A percentile compares a stretch with the other conserved stretches of the same genome.
phyloP scores from a whole-genome alignment of 495 filamentous ascomycete species.

The Tuber borchii region DNA sequence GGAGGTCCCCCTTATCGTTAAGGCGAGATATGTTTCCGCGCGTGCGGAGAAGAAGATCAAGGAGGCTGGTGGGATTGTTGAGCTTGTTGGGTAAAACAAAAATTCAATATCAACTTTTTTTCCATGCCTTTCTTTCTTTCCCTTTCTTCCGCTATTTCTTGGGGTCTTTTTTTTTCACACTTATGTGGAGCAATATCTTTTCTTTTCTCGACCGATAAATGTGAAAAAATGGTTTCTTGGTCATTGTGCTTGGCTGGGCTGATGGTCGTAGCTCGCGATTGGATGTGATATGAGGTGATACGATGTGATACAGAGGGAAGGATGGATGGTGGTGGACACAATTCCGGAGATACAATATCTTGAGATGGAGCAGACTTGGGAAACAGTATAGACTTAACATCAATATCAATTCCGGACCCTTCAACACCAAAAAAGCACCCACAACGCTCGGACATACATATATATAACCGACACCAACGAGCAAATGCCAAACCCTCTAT shows the following conservation, averaged over 20 bases:
- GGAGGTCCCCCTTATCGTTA: slow-evolving; percentile 76
- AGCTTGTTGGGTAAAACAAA: slow-evolving; percentile 71
- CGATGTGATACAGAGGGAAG: neutral
- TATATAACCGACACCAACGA: neutral
- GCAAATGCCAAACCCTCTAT: neutral
- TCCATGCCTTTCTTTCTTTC: slow-evolving; percentile 6
- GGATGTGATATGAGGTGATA: neutral
- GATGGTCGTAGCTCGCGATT: neutral
- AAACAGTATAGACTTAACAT: neutral
- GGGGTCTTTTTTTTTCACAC: neutral
- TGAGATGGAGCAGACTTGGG: neutral
- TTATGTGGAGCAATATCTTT: neutral
- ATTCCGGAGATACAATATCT: neutral
- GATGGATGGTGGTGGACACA: neutral
- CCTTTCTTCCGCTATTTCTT: neutral
- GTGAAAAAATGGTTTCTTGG: neutral
- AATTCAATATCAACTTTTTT: slow-evolving; percentile 2
- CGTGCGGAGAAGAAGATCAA: slow-evolving; percentile 93
- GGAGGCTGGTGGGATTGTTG: slow-evolving; percentile 81
- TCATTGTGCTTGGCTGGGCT: neutral
- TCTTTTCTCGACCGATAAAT: neutral
- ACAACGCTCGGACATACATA: neutral
- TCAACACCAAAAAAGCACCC: neutral
- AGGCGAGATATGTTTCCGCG: slow-evolving; percentile 78
- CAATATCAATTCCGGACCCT: neutral